Conservation (phyloP, 73 alveolate genomes). For the Tetrahymena elliotti region DNA sequence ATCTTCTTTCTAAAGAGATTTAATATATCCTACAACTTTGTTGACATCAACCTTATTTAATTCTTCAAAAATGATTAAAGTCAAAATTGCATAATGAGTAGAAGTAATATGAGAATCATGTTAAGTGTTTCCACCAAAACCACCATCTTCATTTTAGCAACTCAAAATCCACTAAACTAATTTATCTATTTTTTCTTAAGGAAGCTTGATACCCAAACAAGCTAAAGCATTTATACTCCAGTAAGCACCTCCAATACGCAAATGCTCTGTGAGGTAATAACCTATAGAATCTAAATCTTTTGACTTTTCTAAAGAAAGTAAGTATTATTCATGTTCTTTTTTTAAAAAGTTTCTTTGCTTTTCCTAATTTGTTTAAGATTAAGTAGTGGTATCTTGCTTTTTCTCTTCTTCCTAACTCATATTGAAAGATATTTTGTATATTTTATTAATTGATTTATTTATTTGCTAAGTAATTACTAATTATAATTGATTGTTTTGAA, state of each 20-base stretch:
- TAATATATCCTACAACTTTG: constrained; percentile 61
- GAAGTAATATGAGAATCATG: constrained; percentile 90
- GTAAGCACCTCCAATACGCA: constrained; percentile 82
- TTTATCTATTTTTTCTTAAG: constrained; percentile 51
- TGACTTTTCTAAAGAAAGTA: constrained; percentile 69
- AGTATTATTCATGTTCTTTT: constrained; percentile 44
- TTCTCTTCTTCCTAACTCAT: neutral
- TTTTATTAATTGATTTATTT: neutral
- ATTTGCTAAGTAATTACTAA: neutral
- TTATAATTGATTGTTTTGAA: too few species aligned
- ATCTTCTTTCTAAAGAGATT: constrained; percentile 71
- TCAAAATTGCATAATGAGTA: constrained; percentile 78
- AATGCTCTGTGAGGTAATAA: constrained; percentile 76
- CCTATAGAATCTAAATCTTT: constrained; percentile 79
- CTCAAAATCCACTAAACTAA: constrained; percentile 53
- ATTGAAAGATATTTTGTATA: neutral
- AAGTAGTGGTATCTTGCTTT: neutral
- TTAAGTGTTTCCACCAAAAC: constrained; percentile 80
- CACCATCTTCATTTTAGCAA: constrained; percentile 78
- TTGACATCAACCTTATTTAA: constrained; percentile 56
- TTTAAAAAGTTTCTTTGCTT: neutral
- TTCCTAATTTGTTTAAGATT: neutral
- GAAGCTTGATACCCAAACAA: constrained; percentile 42
- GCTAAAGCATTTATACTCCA: constrained; percentile 82
- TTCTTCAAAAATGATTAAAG: constrained; percentile 59